Base-by-base conservation (phyloP, 768 basidiomycete species). In the Boletus pseudopeckii region DNA sequence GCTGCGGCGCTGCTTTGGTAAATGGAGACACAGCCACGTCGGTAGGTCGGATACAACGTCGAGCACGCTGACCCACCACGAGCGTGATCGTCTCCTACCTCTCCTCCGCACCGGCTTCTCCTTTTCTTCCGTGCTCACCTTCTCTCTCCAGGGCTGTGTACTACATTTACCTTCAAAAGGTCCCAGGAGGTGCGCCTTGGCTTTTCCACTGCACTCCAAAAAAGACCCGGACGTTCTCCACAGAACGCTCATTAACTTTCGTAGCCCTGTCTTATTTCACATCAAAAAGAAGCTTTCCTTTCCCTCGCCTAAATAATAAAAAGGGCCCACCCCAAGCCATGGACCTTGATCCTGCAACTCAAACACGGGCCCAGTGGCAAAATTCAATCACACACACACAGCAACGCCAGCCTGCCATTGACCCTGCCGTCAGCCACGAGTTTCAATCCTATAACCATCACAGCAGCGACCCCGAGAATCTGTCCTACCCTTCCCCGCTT, bases 251-350 rank as follows among this genome's bases (percentile, higher is more conserved):
- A 55, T 59, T 64, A 59, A 58, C 57, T 52, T 64, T 60, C 61
- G 30, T 56, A 61, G 59, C 59, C 60, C 47, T 60, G 34, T 49
- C 55, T 44, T 38, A 51, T 40, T 65, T 66, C 69, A 69, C 63
- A 69, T 69, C 68, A 68, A 64, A 68, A 68, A 62, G 64, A 71
- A 69, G 60, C 56, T 61, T 49, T 59, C 53, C 49, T 64, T 68
- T 71, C 69, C 68, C 68, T 70, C 68, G 68, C 68, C 57, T 70
- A 70, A 71, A 64, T 58, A 69, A 71, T 70, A 70, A 66, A 70
- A 68, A 66, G 61, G 60, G 59, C 67, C 57, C 55, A 59, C 64
- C 50, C 57, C 54, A 48, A 58, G 59, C 58, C 69, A 68, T 74
- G 71, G 65, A 67, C 59, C 56, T 66, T 60, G 69, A 74, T 62